Conservation (phyloP, 2,329 filamentous ascomycete species). For the Calonectria leucothoes region DNA sequence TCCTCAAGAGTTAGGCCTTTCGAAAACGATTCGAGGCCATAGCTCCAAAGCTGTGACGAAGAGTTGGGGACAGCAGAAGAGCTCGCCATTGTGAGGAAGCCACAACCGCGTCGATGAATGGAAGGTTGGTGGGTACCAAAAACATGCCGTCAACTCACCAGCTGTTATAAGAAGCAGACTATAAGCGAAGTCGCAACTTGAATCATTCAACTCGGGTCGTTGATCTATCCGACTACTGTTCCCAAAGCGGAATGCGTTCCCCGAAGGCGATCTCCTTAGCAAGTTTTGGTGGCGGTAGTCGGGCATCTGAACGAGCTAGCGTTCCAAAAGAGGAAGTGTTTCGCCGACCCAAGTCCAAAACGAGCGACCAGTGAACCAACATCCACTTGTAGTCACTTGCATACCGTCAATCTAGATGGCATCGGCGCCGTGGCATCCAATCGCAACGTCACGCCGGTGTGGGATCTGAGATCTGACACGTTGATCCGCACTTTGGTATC, state of each 20-base stretch:
- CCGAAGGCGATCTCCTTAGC: neutral
- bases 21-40: slow-evolving; percentile 14
- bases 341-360: neutral
- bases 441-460: neutral
- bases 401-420: neutral
- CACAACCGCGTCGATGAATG: neutral
- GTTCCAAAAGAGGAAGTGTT: neutral
- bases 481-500: neutral
- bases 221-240: neutral
- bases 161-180: neutral
- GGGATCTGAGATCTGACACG: neutral
- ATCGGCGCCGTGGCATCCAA: neutral
- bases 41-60: neutral
- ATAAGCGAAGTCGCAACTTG: neutral
- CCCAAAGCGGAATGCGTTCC: neutral
- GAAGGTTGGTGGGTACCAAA: neutral
- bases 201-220: neutral
- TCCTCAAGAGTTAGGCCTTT: slow-evolving; percentile 7
- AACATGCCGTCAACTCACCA: neutral
- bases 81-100: slow-evolving; percentile 4
- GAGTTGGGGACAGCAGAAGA: neutral
- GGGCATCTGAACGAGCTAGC: neutral
- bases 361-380: neutral
- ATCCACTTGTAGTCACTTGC: neutral
- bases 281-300: neutral